Evolutionary conservation across 2,329 filamentous ascomycete genomes (phyloP).

Genomic region (Alternaria rosae): DNA sequence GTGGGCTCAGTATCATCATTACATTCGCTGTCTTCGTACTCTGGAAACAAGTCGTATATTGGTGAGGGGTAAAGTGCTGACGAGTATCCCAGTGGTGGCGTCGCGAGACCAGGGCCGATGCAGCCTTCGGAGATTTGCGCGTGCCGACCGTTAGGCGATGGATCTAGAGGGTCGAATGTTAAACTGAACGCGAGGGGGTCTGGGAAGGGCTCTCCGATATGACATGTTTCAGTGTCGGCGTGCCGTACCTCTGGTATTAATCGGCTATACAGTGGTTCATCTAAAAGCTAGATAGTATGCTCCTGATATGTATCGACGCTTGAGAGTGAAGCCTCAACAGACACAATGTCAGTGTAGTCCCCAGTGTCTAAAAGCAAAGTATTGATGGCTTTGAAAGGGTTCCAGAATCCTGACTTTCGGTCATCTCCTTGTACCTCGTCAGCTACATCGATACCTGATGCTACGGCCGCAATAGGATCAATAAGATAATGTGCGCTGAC

Average conservation of each 20-base stretch:
- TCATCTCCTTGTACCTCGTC: not conserved
- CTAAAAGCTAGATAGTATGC: not conserved
- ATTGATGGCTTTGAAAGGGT: not conserved
- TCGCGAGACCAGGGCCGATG: not conserved
- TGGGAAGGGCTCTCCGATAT: not conserved
- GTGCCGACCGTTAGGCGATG: not conserved
- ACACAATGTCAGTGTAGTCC: not conserved
- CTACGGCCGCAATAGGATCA: not conserved
- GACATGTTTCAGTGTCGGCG: not conserved
- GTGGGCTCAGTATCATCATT: not conserved
- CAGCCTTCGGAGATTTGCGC: not conserved
- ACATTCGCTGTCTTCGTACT: not conserved
- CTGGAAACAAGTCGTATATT: not conserved
- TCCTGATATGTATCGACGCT: not conserved
- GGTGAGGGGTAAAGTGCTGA: not conserved
- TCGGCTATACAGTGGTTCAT: not conserved
- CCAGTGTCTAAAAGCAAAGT: not conserved
- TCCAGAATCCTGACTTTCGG: not conserved
- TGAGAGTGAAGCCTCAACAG: not conserved
- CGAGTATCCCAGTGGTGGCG: not conserved
- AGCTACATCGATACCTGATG: not conserved
- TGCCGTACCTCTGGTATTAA: not conserved
- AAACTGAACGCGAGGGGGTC: not conserved
- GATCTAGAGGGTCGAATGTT: not conserved
- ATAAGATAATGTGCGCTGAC: constrained; percentile 3